A percentile compares a stretch with the other conserved stretches of the same genome.
Conservation (phyloP, 2,329 filamentous ascomycete species). For the Cytospora chrysosperma region DNA sequence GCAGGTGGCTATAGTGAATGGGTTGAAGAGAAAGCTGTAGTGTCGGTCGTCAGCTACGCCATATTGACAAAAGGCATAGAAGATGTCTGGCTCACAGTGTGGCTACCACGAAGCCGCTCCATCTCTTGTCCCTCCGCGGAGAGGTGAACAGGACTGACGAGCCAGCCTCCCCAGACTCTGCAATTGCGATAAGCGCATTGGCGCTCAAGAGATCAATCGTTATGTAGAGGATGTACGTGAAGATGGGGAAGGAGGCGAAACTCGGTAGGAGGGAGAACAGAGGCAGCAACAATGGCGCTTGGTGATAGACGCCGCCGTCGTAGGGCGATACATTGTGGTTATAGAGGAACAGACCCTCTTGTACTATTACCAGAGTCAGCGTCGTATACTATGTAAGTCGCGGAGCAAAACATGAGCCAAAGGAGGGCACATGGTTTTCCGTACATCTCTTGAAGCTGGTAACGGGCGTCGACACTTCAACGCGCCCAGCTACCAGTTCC, state of each 20-base stretch:
- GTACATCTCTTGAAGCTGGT: conserved; percentile 96
- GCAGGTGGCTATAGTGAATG: conserved; percentile 88
- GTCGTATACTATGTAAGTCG: background rate
- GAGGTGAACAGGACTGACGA: conserved; percentile 77
- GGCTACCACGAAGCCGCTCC: conserved; percentile 72
- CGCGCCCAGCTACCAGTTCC: conserved; percentile 81
- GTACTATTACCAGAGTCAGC: conserved; percentile 55
- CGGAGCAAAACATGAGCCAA: background rate
- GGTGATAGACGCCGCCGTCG: conserved; percentile 80
- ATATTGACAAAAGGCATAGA: background rate
- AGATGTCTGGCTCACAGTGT: conserved; percentile 63
- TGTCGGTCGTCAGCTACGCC: conserved; percentile 13
- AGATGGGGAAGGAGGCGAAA: conserved; percentile 62
- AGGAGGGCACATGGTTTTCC: conserved; percentile 32
- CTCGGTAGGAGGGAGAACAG: conserved; percentile 87
- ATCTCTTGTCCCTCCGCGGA: conserved; percentile 69
- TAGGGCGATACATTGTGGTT: conserved; percentile 96
- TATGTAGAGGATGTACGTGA: conserved; percentile 79
- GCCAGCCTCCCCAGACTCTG: conserved; percentile 75
- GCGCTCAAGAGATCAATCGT: conserved; percentile 80
- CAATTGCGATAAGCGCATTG: conserved; percentile 73
- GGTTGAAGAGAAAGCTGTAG: conserved; percentile 84
- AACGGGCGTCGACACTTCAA: conserved; percentile 94
- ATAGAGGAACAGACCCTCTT: conserved; percentile 95
- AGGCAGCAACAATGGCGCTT: conserved; percentile 86